Percentiles rank a stretch among this genome's conserved stretches.
phyloP scores from a whole-genome alignment of 1,139 yeast genomes.

The Saccharomycopsis crataegensis region DNA sequence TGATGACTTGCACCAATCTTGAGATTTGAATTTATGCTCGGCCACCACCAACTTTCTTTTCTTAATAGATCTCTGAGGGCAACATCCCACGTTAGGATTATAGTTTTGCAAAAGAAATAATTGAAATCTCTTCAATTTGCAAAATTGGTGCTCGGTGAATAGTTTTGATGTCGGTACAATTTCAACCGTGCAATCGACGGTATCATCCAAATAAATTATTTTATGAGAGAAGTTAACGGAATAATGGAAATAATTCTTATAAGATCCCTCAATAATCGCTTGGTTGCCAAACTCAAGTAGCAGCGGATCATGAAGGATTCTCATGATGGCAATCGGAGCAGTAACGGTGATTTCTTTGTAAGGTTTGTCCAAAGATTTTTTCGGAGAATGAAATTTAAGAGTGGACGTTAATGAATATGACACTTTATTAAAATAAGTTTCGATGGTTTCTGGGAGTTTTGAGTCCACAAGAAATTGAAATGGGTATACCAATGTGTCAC shows the following conservation, averaged over 20 bases:
- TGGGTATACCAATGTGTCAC: neutral
- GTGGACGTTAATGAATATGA: neutral
- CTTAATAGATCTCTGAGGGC: neutral
- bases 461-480: constrained; percentile 9
- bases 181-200: neutral
- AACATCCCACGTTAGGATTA: neutral
- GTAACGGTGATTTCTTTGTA: neutral
- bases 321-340: neutral
- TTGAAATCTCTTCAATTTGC: neutral
- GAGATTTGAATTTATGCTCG: neutral
- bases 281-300: neutral
- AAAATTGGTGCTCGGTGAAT: neutral
- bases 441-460: constrained; percentile 6
- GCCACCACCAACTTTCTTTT: constrained; percentile 2
- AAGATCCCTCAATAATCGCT: constrained; percentile 5
- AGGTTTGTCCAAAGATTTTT: constrained; percentile 1
- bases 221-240: neutral
- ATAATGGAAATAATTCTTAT: constrained; percentile 5
- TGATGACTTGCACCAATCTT: neutral
- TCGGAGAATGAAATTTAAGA: neutral
- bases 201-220: constrained; percentile 5
- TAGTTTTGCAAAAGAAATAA: constrained; percentile 4
- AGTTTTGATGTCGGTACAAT: neutral
- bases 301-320: neutral
- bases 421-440: neutral